A percentile compares a stretch with the other conserved stretches of the same genome.
Conservation (phyloP, 305 asterid genomes). For the Fraxinus floribunda region DNA sequence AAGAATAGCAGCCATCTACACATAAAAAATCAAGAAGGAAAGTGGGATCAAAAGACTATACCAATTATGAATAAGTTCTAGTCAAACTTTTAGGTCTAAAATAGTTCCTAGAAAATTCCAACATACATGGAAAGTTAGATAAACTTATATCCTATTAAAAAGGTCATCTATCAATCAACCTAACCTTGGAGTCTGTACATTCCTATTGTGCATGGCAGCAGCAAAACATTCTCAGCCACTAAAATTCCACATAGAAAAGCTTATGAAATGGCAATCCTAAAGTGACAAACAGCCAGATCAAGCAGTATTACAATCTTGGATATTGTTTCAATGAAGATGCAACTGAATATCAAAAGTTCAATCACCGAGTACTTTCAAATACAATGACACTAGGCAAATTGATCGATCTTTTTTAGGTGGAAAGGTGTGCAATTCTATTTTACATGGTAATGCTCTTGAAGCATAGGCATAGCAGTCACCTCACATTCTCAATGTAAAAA, state of each 20-base stretch:
- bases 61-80: background rate
- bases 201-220: background rate
- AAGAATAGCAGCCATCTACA: constrained; percentile 24
- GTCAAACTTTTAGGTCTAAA: background rate
- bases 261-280: background rate
- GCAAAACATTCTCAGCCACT: background rate
- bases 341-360: background rate
- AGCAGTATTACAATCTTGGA: background rate
- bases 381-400: background rate
- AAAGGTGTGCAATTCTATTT: background rate
- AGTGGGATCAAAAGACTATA: constrained; percentile 13
- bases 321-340: background rate
- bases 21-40: constrained; percentile 8
- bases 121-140: background rate
- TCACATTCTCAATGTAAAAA: background rate
- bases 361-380: background rate
- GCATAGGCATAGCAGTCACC: background rate
- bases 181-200: background rate
- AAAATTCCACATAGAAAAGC: background rate
- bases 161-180: background rate
- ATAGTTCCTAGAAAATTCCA: background rate
- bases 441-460: background rate
- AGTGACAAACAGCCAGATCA: background rate
- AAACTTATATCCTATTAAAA: background rate
- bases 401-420: background rate